Evolutionary conservation across 345 rosid species (phyloP).

Genomic region (Physaria fendleri): DNA sequence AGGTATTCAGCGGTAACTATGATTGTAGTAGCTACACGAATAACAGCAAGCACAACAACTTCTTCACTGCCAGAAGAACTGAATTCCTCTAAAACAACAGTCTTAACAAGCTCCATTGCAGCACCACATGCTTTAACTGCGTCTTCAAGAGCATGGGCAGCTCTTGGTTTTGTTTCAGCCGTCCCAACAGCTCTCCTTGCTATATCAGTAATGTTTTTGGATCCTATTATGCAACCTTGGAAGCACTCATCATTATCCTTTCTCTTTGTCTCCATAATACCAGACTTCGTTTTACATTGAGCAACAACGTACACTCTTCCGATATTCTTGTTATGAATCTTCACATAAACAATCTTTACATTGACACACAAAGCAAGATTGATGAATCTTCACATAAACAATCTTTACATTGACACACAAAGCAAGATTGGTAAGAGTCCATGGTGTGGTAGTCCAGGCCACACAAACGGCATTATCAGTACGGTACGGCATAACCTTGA

Average conservation of each 20-base stretch:
- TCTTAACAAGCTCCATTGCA: slow-evolving; percentile 94
- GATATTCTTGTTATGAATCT: slow-evolving; percentile 69
- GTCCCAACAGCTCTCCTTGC: slow-evolving; percentile 81
- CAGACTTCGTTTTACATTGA: slow-evolving; percentile 36
- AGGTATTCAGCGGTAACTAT: too few relatives aligned
- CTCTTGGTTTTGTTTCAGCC: slow-evolving; percentile 94
- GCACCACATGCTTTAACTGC: slow-evolving; percentile 90
- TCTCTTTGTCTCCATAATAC: slow-evolving; percentile 45
- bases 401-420: slow-evolving; percentile 96
- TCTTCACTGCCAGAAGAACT: slow-evolving; percentile 64
- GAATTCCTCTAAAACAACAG: slow-evolving; percentile 87
- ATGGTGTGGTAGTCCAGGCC: slow-evolving; percentile 98
- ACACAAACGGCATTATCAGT: slow-evolving; percentile 74
- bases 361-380: too few relatives aligned
- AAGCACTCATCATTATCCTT: slow-evolving; percentile 70
- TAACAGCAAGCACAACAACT: too few relatives aligned
- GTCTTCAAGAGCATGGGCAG: slow-evolving; percentile 74
- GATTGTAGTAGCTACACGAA: too few relatives aligned
- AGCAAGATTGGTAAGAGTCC: slow-evolving; percentile 96
- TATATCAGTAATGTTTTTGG: slow-evolving; percentile 62
- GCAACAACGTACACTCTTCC: slow-evolving; percentile 75
- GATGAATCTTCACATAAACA: slow-evolving; percentile 74
- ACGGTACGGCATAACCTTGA: slow-evolving; percentile 70
- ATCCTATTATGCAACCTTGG: slow-evolving; percentile 75
- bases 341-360: too few relatives aligned